These are phyloP conservation scores for Aureobasidium sp. DNA, from an alignment of 2,329 filamentous ascomycete species.

Conservation along the genomic window DNA sequence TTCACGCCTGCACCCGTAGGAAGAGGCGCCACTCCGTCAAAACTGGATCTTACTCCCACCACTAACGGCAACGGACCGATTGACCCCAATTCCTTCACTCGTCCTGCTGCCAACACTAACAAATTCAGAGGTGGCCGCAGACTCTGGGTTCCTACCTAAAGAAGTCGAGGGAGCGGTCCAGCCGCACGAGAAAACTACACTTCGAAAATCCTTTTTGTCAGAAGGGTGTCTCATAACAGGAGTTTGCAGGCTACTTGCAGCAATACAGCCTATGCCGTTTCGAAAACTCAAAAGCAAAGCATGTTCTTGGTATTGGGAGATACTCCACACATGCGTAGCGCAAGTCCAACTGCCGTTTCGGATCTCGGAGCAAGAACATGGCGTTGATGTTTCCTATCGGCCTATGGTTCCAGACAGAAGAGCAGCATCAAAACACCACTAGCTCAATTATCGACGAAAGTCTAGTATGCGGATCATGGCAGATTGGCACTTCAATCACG, in stretches of 20 bases:
- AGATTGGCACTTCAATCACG: neutral
- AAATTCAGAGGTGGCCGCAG: conserved; percentile 26
- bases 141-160: conserved; percentile 31
- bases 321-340: neutral
- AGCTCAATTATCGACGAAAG: neutral
- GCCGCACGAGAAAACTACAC: neutral
- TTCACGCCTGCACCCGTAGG: neutral
- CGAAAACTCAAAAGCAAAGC: neutral
- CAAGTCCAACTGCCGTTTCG: neutral
- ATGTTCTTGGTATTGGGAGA: neutral
- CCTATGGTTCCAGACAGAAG: neutral
- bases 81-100: conserved; percentile 32
- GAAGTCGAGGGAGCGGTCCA: neutral
- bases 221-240: neutral
- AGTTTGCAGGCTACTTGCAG: neutral
- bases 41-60: conserved; percentile 1
- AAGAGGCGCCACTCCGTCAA: neutral
- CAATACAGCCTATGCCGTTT: neutral
- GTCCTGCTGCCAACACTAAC: conserved; percentile 25
- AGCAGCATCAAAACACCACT: neutral
- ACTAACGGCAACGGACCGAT: conserved; percentile 24
- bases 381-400: neutral
- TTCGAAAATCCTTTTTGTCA: neutral
- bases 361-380: neutral
- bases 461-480: neutral